Evolutionary conservation across 345 rosid species (phyloP), one percentile per base, ranked within the genome.

Genomic region (Isatis tinctoria): DNA sequence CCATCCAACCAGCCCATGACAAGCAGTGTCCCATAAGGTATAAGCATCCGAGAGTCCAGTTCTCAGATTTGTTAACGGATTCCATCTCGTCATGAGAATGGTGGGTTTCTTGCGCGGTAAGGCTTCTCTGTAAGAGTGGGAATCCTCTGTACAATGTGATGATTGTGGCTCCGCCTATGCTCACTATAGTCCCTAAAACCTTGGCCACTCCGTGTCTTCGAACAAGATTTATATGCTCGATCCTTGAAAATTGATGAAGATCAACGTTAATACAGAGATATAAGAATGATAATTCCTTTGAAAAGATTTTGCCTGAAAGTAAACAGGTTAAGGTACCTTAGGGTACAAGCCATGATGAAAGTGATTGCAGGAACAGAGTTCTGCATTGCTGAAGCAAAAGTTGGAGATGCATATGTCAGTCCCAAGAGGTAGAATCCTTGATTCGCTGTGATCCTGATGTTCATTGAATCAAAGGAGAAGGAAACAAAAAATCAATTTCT

Each of bases 291-390:
- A 22, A 47, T 32, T 48, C 33, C 3, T 3, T 37, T 22, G 0
- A 24, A 40, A 64, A 4, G 24, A 2, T 27, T 39, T 32, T 3
- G 3, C 6, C 33, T 22, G 49, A 35, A 10, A 24, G 24, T 14
- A 22, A 52, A 7, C 20, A 65, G 22, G 33, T 33, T 35, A 44
- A 57, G 70, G 79, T 85, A 79, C 96, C 93, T 71, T 73, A 88
- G 85, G 8, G 81, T 0, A 41, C 85, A 87, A 16, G 96, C 96
- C 96, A 90, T 86, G 65, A 90, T 82, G 73, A 90, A 88, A 30
- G 96, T 88, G 54, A 90, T 85, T 65, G 96, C 96, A 14, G 91
- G 93, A 57, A 90, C 96, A 3, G 90, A 90, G 85, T 88, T 90
- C 64, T 88, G 96, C 45, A 90, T 87, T 47, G 96, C 96, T 24